Evolutionary conservation across 345 rosid species (phyloP).

Genomic region (Barbarea vulgaris): DNA sequence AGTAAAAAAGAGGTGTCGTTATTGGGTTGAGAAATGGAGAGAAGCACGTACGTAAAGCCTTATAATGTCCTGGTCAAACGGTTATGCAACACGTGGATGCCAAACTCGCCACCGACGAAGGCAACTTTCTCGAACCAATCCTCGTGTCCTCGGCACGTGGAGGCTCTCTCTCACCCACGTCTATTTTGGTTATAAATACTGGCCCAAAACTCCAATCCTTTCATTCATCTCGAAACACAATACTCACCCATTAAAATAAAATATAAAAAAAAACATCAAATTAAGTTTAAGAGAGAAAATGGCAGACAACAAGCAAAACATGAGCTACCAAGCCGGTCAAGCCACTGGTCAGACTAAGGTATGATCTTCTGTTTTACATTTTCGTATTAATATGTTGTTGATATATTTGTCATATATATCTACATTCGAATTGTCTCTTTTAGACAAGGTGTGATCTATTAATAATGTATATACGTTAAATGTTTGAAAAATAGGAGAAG

Average conservation of each 20-base stretch:
- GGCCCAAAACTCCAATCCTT: neutral
- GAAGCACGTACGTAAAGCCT: slow-evolving; percentile 19
- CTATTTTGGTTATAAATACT: slow-evolving; percentile 26
- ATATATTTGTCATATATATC: neutral
- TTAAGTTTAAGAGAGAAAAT: slow-evolving; percentile 3
- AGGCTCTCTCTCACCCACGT: slow-evolving; percentile 8
- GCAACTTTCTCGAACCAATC: slow-evolving; percentile 20
- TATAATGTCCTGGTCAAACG: slow-evolving; percentile 31
- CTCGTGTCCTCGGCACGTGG: slow-evolving; percentile 36
- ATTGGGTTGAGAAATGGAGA: neutral
- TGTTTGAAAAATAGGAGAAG: slow-evolving; percentile 55
- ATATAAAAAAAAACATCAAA: neutral
- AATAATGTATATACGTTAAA: neutral
- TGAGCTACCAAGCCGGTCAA: slow-evolving; percentile 57
- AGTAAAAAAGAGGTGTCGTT: neutral
- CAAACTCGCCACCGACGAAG: neutral
- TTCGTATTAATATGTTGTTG: neutral
- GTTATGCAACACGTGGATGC: slow-evolving; percentile 17
- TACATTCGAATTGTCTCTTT: neutral
- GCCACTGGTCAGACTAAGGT: slow-evolving; percentile 64
- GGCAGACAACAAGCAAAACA: slow-evolving; percentile 47
- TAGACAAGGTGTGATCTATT: neutral
- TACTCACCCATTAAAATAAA: no score
- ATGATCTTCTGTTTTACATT: neutral
- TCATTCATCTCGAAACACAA: slow-evolving; percentile 16